Conservation (phyloP, 164 flowering plant genomes). For the Nelumbo lutea region DNA sequence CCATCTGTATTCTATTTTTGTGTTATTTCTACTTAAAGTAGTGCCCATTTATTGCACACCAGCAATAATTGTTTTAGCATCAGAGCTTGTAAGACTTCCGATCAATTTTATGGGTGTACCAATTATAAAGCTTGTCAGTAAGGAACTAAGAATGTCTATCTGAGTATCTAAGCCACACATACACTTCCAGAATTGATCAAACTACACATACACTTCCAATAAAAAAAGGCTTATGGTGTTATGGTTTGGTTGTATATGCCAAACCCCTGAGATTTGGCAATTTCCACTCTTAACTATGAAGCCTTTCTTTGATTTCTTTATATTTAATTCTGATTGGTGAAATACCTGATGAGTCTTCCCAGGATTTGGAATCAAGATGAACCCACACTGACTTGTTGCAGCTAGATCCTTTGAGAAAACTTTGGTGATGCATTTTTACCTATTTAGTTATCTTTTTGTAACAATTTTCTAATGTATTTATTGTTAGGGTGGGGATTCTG, state of each 20-base stretch:
- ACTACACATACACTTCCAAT: no score
- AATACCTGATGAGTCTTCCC: not conserved
- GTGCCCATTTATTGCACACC: no score
- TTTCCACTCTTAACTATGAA: not conserved
- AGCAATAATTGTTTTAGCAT: no score
- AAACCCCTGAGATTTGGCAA: not conserved
- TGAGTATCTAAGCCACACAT: no score
- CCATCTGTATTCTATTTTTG: no score
- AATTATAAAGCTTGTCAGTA: no score
- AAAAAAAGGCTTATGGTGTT: not conserved
- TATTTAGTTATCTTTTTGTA: not conserved
- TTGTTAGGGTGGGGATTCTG: slow-evolving; percentile 61
- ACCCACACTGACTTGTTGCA: not conserved
- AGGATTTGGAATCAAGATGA: not conserved
- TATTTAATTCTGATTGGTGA: not conserved
- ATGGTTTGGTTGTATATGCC: slow-evolving; percentile 7
- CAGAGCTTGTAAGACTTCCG: no score
- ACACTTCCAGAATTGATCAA: no score
- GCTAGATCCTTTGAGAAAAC: not conserved
- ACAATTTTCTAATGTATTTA: slow-evolving; percentile 4
- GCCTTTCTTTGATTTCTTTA: not conserved
- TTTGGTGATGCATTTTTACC: not conserved
- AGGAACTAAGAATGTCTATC: no score
- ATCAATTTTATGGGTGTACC: no score
- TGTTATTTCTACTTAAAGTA: no score